phyloP scores from a whole-genome alignment of 2,329 filamentous ascomycete genomes.

The Ophiocordyceps sinensis region DNA sequence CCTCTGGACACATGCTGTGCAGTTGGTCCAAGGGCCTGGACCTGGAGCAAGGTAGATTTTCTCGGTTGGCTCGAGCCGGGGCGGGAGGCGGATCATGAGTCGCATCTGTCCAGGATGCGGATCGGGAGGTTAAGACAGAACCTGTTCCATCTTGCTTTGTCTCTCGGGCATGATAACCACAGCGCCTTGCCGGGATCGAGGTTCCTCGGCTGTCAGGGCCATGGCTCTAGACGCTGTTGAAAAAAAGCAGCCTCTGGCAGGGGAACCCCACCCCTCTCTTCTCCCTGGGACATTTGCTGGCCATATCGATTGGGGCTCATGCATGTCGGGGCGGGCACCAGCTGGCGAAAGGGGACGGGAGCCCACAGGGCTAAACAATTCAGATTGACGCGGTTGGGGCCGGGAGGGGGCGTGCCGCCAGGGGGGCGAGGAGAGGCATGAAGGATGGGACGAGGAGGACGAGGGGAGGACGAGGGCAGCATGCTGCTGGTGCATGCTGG shows the following conservation, averaged over 20 bases:
- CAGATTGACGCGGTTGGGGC: not conserved
- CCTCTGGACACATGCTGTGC: constrained; percentile 1
- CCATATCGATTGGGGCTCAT: not conserved
- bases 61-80: not conserved
- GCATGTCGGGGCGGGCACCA: not conserved
- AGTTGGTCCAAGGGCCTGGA: too few species aligned
- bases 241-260: not conserved
- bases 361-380: not conserved
- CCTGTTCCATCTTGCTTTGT: not conserved
- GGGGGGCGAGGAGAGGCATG: not conserved
- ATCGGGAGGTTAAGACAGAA: not conserved
- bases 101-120: not conserved
- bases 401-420: not conserved
- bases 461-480: too few species aligned
- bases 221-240: not conserved
- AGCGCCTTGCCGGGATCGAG: not conserved
- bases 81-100: too few species aligned
- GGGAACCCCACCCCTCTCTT: not conserved
- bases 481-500: too few species aligned
- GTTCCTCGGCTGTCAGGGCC: not conserved
- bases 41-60: not conserved
- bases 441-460: not conserved
- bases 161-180: not conserved
- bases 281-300: not conserved
- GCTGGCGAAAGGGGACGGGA: not conserved